Evolutionary conservation across 306 rosid genomes (phyloP).

Genomic region (Hippophae rhamnoides): DNA sequence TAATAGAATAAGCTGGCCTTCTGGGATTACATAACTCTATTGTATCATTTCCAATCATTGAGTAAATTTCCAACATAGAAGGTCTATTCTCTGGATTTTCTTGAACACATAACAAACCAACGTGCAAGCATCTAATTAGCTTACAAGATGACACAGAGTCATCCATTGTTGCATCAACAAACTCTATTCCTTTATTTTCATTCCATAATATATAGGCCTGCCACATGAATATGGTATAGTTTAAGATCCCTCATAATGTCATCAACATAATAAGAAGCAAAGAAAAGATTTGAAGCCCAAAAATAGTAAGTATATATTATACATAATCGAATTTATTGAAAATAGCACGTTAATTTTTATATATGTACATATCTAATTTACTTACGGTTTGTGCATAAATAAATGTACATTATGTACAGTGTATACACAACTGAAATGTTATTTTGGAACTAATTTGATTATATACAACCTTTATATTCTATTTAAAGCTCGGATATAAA

Average conservation of each 20-base stretch:
- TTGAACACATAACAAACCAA: slow-evolving; percentile 55
- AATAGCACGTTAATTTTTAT: too few species aligned
- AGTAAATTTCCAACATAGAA: slow-evolving; percentile 48
- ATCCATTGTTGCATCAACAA: slow-evolving; percentile 39
- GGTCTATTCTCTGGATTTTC: slow-evolving; percentile 50
- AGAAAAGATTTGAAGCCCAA: not conserved
- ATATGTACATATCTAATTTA: too few species aligned
- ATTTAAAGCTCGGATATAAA: too few species aligned
- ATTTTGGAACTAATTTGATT: too few species aligned
- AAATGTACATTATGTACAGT: too few species aligned
- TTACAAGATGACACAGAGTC: slow-evolving; percentile 36
- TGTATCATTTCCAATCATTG: slow-evolving; percentile 40
- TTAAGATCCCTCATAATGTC: not conserved
- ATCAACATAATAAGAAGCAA: not conserved
- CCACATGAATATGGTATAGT: not conserved
- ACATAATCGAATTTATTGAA: too few species aligned
- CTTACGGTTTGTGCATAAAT: too few species aligned
- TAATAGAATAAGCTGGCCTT: slow-evolving; percentile 32
- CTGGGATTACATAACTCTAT: slow-evolving; percentile 28
- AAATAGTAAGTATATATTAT: too few species aligned
- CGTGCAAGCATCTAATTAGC: slow-evolving; percentile 51
- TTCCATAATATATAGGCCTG: slow-evolving; percentile 54
- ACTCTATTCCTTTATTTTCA: slow-evolving; percentile 34
- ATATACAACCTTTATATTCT: too few species aligned
- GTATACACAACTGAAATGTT: too few species aligned